phyloP scores from a whole-genome alignment of 768 basidiomycete genomes.

The Wakefieldia striispora region DNA sequence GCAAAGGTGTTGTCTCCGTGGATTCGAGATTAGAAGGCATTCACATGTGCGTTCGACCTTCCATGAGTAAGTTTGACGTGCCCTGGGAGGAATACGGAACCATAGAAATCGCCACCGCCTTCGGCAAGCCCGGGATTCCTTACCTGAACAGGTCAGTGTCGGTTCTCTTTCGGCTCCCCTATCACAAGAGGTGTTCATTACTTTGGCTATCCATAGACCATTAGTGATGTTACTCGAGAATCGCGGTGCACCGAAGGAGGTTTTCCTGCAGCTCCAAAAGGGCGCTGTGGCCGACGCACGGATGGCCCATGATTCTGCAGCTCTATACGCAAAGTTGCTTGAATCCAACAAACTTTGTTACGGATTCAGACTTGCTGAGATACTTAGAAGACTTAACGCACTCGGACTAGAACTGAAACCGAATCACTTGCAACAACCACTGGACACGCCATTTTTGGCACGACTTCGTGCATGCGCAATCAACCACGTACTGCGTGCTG shows the following conservation, averaged over 20 bases:
- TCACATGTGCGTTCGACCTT: constrained; percentile 65
- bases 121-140: constrained; percentile 55
- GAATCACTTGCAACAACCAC: constrained; percentile 29
- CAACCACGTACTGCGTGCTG: constrained; percentile 63
- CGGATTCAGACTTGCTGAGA: constrained; percentile 47
- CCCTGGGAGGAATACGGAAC: constrained; percentile 46
- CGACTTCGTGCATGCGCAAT: constrained; percentile 59
- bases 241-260: constrained; percentile 55
- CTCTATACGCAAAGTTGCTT: constrained; percentile 48
- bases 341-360: constrained; percentile 44
- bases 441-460: constrained; percentile 57
- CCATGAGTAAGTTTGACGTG: constrained; percentile 75
- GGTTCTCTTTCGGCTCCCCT: not conserved
- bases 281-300: constrained; percentile 52
- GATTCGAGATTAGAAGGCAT: constrained; percentile 54
- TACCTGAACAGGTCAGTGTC: constrained; percentile 74
- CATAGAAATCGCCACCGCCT: constrained; percentile 72
- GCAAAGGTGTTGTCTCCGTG: constrained; percentile 76
- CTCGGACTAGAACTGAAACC: constrained; percentile 48
- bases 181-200: not conserved
- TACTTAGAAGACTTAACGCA: constrained; percentile 49
- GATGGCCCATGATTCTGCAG: constrained; percentile 58
- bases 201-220: constrained; percentile 42
- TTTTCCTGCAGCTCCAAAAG: constrained; percentile 63
- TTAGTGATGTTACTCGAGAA: constrained; percentile 80